Evolutionary conservation across 176 grass and related monocot species (phyloP).

Genomic region (Ensete glaucum): DNA sequence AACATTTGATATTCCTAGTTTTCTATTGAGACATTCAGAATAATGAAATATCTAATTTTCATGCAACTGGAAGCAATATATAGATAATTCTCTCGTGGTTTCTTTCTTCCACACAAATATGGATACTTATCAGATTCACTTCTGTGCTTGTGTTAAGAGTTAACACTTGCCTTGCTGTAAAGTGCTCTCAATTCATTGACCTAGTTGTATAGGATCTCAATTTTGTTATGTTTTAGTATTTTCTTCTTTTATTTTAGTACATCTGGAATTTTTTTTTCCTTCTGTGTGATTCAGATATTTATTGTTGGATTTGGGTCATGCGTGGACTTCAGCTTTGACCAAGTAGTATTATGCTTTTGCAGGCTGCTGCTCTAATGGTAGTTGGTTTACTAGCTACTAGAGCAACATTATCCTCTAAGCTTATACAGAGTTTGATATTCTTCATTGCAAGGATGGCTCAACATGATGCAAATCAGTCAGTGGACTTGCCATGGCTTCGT

Average conservation of each 20-base stretch:
- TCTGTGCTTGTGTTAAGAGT: too few species aligned
- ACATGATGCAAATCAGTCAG: conserved; percentile 44
- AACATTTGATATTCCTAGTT: too few species aligned
- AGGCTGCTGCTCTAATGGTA: conserved; percentile 90
- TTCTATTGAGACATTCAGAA: too few species aligned
- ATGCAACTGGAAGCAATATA: too few species aligned
- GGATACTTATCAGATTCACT: too few species aligned
- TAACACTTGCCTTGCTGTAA: too few species aligned
- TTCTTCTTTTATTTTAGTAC: not conserved
- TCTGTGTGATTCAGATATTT: not conserved
- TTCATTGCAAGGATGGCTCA: conserved; percentile 55
- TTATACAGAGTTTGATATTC: conserved; percentile 69
- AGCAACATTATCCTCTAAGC: conserved; percentile 54
- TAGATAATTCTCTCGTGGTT: too few species aligned
- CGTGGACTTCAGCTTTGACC: not conserved
- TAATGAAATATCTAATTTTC: too few species aligned
- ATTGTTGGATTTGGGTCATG: not conserved
- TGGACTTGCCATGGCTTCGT: conserved; percentile 90
- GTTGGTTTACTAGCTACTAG: conserved; percentile 64
- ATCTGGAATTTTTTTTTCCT: not conserved
- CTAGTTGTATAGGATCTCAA: too few species aligned
- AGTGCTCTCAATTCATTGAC: too few species aligned
- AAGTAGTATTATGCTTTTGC: not conserved
- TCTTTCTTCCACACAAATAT: too few species aligned
- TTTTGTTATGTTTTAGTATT: not conserved